phyloP scores from a whole-genome alignment of 2,329 filamentous ascomycete genomes.

The Magnaporthales sp. region DNA sequence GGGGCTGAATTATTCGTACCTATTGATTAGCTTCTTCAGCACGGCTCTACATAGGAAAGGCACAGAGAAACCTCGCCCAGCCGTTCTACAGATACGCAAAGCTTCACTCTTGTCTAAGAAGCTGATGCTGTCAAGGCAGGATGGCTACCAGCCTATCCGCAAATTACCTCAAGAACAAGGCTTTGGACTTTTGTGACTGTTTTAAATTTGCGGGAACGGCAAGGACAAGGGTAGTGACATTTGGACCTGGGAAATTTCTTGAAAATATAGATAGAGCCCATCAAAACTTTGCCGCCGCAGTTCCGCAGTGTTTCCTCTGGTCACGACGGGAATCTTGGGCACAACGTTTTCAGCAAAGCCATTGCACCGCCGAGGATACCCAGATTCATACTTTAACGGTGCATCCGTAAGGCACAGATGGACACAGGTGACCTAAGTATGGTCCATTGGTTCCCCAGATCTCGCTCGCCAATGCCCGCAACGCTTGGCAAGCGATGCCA shows the following conservation, averaged over 20 bases:
- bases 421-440: background rate
- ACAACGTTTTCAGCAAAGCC: background rate
- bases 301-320: background rate
- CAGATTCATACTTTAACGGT: background rate
- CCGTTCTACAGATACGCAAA: background rate
- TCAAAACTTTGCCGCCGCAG: background rate
- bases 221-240: background rate
- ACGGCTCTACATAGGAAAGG: background rate
- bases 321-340: background rate
- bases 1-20: background rate
- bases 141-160: background rate
- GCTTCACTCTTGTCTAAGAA: background rate
- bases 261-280: background rate
- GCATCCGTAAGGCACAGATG: background rate
- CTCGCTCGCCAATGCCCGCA: constrained; percentile 3
- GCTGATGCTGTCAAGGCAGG: background rate
- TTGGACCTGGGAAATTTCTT: background rate
- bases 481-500: constrained; percentile 3
- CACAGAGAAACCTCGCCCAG: background rate
- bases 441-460: background rate
- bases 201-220: background rate
- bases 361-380: background rate
- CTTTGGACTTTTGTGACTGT: background rate
- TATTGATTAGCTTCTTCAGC: background rate
- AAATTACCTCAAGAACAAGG: background rate